These are phyloP conservation scores for Apiotrichum gamsii DNA, from an alignment of 1,284 basidiomycete species.

Conservation along the genomic window DNA sequence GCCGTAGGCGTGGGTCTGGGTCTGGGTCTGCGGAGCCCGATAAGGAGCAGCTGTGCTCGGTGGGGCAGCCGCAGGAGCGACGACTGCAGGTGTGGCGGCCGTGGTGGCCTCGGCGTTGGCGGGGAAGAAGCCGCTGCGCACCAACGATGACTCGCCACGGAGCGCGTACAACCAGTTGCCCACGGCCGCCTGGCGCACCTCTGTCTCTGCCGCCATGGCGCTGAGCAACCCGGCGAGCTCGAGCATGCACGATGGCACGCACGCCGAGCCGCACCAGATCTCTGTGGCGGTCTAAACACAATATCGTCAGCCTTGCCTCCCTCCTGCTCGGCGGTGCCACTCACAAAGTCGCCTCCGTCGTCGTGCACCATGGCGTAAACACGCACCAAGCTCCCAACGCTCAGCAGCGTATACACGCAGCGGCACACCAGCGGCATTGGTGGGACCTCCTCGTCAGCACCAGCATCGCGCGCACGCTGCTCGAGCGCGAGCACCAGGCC, in stretches of 20 bases:
- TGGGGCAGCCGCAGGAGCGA: no score
- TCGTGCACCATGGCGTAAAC: not conserved
- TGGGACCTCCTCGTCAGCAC: not conserved
- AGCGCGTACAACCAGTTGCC: conserved; percentile 1
- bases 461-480: not conserved
- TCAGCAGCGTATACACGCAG: not conserved
- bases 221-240: not conserved
- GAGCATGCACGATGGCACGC: not conserved
- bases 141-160: not conserved
- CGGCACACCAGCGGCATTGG: not conserved
- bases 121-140: no score
- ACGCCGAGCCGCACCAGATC: conserved; percentile 2
- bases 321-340: no score
- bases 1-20: no score
- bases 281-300: not conserved
- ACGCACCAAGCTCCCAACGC: not conserved
- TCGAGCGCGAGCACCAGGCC: not conserved
- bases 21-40: no score
- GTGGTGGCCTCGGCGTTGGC: no score
- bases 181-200: not conserved
- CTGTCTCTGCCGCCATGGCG: not conserved
- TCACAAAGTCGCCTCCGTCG: not conserved
- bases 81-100: no score
- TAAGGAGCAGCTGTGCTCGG: no score
- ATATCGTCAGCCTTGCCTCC: no score